These are phyloP conservation scores for Aspergillus brasiliensis DNA, from an alignment of 2,329 filamentous ascomycete genomes.

Conservation along the genomic window DNA sequence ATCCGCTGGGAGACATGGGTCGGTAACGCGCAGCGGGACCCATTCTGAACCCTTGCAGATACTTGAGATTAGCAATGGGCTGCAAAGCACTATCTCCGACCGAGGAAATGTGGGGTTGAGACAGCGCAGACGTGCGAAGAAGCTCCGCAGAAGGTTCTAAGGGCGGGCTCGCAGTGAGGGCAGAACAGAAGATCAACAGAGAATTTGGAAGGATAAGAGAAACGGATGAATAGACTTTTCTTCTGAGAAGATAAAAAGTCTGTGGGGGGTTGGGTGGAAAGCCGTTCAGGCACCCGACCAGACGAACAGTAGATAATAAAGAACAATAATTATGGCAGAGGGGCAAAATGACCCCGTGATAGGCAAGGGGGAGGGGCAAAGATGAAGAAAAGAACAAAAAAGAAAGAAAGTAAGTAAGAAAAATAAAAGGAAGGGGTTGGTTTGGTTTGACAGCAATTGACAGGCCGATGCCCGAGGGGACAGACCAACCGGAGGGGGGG, in stretches of 20 bases:
- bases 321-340: slow-evolving; percentile 6
- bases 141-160: not conserved
- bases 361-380: not conserved
- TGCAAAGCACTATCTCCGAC: slow-evolving; percentile 4
- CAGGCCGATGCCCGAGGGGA: slow-evolving; percentile 4
- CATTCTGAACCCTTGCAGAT: slow-evolving; percentile 26
- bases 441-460: not conserved
- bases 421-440: too few species aligned
- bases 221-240: not conserved
- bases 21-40: slow-evolving; percentile 35
- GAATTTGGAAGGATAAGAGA: not conserved
- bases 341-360: slow-evolving; percentile 7
- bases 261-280: slow-evolving; percentile 3
- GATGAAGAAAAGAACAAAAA: slow-evolving; percentile 1
- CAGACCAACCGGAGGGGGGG: slow-evolving; percentile 3
- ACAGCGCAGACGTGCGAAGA: not conserved
- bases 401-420: too few species aligned
- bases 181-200: not conserved
- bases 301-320: slow-evolving; percentile 10
- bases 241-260: not conserved
- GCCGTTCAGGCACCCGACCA: slow-evolving; percentile 19
- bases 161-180: not conserved
- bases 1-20: slow-evolving; percentile 36
- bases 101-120: not conserved
- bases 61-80: not conserved